Conservation (phyloP, 176 grass and related monocot species). For the Zea luxurians region DNA sequence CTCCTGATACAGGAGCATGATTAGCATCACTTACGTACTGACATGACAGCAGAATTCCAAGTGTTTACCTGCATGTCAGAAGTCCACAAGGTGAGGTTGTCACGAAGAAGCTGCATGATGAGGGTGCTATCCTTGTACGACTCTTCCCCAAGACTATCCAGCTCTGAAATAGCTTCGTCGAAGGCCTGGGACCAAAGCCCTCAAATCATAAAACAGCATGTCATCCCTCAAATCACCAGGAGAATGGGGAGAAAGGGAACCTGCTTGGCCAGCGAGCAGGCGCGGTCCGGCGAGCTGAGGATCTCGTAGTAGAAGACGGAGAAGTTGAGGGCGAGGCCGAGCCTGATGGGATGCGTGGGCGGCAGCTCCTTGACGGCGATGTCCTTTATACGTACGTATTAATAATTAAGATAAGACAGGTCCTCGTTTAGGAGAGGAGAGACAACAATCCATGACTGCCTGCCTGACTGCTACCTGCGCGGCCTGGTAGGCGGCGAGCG, state of each 20-base stretch:
- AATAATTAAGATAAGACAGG: too few species aligned
- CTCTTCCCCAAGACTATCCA: constrained; percentile 95
- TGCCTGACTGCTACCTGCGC: constrained; percentile 49
- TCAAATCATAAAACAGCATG: too few species aligned
- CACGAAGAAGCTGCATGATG: constrained; percentile 99
- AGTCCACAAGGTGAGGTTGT: constrained; percentile 97
- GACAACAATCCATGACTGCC: too few species aligned
- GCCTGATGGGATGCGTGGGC: constrained; percentile 92
- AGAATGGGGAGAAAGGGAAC: neutral
- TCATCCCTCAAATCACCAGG: too few species aligned
- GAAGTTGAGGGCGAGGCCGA: constrained; percentile 96
- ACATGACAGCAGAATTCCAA: neutral
- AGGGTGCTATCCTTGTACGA: constrained; percentile 99
- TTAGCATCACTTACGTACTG: neutral
- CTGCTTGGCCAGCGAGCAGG: constrained; percentile 93
- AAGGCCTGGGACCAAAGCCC: constrained; percentile 59
- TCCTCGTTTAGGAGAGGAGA: too few species aligned
- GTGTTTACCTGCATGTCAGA: constrained; percentile 93
- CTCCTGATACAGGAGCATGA: constrained; percentile 56
- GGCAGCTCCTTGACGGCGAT: constrained; percentile 76
- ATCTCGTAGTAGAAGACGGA: constrained; percentile 99
- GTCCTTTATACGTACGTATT: constrained; percentile 33
- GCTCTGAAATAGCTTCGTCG: constrained; percentile 86
- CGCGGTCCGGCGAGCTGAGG: constrained; percentile 94
- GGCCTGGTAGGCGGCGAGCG: constrained; percentile 77